Evolutionary conservation across 2,329 filamentous ascomycete genomes (phyloP).

Genomic region (Apiospora malaysiana): DNA sequence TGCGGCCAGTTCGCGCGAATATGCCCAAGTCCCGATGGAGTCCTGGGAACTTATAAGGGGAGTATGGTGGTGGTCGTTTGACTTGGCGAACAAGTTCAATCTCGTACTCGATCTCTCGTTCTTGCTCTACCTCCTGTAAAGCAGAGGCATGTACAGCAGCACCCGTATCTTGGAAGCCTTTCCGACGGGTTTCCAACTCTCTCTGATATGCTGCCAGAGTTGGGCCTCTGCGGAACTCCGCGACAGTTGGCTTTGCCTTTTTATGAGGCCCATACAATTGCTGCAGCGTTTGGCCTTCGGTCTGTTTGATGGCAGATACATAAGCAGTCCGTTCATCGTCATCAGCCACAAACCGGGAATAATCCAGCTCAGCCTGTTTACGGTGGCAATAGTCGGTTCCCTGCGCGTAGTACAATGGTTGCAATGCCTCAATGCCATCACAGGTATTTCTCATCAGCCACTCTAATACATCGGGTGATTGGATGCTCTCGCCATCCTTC

Average conservation of each 20-base stretch:
- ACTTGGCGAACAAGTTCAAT: constrained; percentile 62
- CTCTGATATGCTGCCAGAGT: constrained; percentile 35
- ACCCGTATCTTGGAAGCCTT: constrained; percentile 43
- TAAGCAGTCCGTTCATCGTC: constrained; percentile 44
- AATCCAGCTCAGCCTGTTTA: constrained; percentile 51
- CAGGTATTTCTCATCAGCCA: constrained; percentile 73
- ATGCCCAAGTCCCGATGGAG: constrained; percentile 53
- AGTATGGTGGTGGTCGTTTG: constrained; percentile 51
- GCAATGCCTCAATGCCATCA: constrained; percentile 61
- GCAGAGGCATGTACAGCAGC: constrained; percentile 53
- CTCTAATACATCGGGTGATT: constrained; percentile 57
- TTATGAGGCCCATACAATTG: constrained; percentile 57
- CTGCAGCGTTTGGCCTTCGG: constrained; percentile 62
- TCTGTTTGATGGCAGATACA: constrained; percentile 51
- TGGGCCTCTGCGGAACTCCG: constrained; percentile 32
- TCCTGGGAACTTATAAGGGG: constrained; percentile 47
- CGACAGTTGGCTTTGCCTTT: constrained; percentile 26
- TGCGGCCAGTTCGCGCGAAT: constrained; percentile 52
- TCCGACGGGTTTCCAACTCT: constrained; percentile 41
- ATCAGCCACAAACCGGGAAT: constrained; percentile 48
- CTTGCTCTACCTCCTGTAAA: constrained; percentile 64
- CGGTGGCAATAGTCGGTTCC: constrained; percentile 65
- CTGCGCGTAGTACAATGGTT: constrained; percentile 64
- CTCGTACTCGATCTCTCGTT: constrained; percentile 64
- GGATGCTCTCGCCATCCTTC: constrained; percentile 32